Conservation (phyloP, 768 basidiomycete genomes). For the Podaxis mareebaensis region DNA sequence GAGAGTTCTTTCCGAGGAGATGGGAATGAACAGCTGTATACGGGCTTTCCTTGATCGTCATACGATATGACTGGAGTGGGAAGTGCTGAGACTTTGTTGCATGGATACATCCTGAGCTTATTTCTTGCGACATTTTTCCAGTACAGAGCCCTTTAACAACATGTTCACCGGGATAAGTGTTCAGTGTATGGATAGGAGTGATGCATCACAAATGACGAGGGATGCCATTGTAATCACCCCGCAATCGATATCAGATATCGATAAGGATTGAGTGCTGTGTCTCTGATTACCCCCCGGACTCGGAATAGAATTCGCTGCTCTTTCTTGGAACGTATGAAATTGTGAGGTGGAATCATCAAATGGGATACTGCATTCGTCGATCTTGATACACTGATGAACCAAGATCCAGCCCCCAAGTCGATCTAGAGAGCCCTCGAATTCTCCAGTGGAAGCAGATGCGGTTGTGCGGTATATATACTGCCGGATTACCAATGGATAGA, state of each 20-base stretch:
- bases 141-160: too few relatives aligned
- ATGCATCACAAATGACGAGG: too few relatives aligned
- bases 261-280: background rate
- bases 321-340: background rate
- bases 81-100: background rate
- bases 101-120: background rate
- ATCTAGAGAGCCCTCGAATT: background rate
- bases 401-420: background rate
- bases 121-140: background rate
- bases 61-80: background rate
- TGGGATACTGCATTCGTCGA: background rate
- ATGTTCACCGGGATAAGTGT: background rate
- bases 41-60: background rate
- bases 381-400: background rate
- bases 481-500: background rate
- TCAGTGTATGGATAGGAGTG: too few relatives aligned
- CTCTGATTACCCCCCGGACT: background rate
- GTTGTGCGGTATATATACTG: slow-evolving; percentile 4
- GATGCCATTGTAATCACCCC: background rate
- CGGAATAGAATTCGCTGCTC: background rate
- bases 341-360: background rate
- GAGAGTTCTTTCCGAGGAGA: background rate
- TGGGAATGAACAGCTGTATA: background rate
- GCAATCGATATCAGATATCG: slow-evolving; percentile 15
- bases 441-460: background rate